Base-by-base conservation (phyloP, 352 stramenopile species). In the Thalassiosira oceanica region DNA sequence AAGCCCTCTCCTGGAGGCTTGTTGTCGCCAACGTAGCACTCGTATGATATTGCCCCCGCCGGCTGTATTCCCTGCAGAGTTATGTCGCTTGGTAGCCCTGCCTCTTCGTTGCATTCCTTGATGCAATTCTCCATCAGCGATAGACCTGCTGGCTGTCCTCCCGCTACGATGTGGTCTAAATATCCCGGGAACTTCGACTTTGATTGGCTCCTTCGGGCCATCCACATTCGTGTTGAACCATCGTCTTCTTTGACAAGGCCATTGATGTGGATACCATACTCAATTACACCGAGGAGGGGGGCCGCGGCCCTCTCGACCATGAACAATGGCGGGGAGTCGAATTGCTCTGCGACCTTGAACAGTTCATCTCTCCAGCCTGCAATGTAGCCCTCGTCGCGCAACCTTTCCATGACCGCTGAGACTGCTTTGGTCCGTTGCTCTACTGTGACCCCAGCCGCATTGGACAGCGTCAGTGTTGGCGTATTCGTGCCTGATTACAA, bases 81-180 rank as follows among this genome's bases (percentile, higher is more conserved):
- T 7, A 93, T 39, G 21, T 80, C 51, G 35, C 61, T 21, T 2
- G 80, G 75, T 43, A 93, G 87, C 5, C 78, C 83, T n/a, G 88
- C 88, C 60, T 94, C 88, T 54, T 94, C 88, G 11, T 65, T 60
- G 35, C 82, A 91, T 72, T 94, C 88, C 54, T 93, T 92, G 7
- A 93, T 52, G n/a, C 90, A 81, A 75, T 92, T 92, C 33, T 93
- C 88, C 41, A 88, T 77, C 3, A 87, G 55, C 23, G 53, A 64
- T 10, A 91, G 46, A 10, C 85, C 85, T 28, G 74, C 62, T 24
- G 85, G 84, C 62, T 90, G 77, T 27, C 85, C 85, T 29, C 88
- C 88, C n/a, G 88, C 88, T 3, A 89, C 86, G 50, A 94, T 75
- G 49, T 94, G 88, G 81, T 94, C 88, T 16, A 93, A 53, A 77